Evolutionary conservation across 495 filamentous ascomycete genomes (phyloP).

Genomic region (Penicillium steckii): DNA sequence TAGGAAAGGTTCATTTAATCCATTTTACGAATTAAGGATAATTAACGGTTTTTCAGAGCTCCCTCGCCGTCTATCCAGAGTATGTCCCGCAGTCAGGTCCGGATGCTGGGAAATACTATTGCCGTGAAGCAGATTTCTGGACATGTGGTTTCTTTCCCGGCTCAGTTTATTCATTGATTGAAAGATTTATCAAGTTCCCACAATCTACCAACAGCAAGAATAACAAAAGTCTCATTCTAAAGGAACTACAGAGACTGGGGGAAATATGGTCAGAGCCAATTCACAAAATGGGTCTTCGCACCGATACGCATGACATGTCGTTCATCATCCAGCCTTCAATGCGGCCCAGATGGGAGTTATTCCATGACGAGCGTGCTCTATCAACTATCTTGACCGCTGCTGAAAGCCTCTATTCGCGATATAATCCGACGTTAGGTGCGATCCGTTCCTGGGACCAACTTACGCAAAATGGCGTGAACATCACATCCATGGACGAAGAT

Average conservation of each 20-base stretch:
- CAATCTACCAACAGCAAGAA: neutral
- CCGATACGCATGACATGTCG: constrained; percentile 44
- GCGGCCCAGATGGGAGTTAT: constrained; percentile 31
- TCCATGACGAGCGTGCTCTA: constrained; percentile 25
- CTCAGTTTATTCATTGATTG: constrained; percentile 28
- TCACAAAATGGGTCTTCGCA: constrained; percentile 23
- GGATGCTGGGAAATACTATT: constrained; percentile 22
- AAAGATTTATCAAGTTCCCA: constrained; percentile 31
- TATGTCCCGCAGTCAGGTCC: constrained; percentile 24
- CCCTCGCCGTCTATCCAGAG: constrained; percentile 28
- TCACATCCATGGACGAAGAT: constrained; percentile 25
- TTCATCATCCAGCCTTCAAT: constrained; percentile 41
- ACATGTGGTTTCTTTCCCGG: constrained; percentile 46
- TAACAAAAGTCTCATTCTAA: neutral
- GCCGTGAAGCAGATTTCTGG: constrained; percentile 41
- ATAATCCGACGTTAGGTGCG: constrained; percentile 27
- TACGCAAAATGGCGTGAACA: constrained; percentile 14
- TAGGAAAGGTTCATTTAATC: neutral
- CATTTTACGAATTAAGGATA: neutral
- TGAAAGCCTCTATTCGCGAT: constrained; percentile 33
- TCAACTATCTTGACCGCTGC: constrained; percentile 32
- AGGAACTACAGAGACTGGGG: constrained; percentile 9
- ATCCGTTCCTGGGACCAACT: constrained; percentile 43
- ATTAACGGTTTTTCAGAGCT: constrained; percentile 8
- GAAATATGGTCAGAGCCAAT: constrained; percentile 15